Evolutionary conservation across 208 protist species (phyloP), one percentile per base, ranked within the genome.

Genomic region (Trypanosoma cruzi): DNA sequence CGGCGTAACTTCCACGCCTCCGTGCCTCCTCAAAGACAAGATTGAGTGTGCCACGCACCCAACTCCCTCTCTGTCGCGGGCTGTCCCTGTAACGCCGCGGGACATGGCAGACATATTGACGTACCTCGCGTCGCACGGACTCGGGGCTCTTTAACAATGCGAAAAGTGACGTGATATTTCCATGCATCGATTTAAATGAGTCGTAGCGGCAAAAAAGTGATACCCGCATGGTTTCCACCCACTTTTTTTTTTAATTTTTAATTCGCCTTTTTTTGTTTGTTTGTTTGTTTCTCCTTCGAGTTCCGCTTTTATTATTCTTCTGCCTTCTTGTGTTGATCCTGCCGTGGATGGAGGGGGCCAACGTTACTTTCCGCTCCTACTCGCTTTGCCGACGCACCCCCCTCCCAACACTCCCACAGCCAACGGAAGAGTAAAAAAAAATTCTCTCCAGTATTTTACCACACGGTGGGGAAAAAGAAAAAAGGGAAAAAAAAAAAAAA

Each of bases 21-120:
- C 80, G 66, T 3, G 90, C 85, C 68, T 96, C 90, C n/a, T 83
- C 78, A 64, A 93, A 73, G 3, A 96, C 14, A n/a, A 93, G 73
- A 1, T 64, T 77, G 6, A 88, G 44, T 32, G 75, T 84, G 7
- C 72, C 76, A 24, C 84, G 83, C 26, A 88, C 56, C 68, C 73
- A 79, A 60, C 80, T 89, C 29, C 71, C 71, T 56, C 84, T 77
- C 60, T 92, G 86, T 4, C 77, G 42, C 24, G 70, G 72, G 11
- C 55, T 56, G 26, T 81, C 58, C 28, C 28, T 59, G 29, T 65
- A 31, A 28, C 50, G 49, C 58, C 56, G 31, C 14, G 71, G 26
- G 58, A 64, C 53, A 55, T 64, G 53, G 50, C 14, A 79, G 0
- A 90, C 29, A 52, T 83, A 84, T 22, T 71, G 80, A 36, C 68